Evolutionary conservation across 805 yeast species (phyloP), one percentile per base, ranked within the genome.

Genomic region (Kazachstania viticola): DNA sequence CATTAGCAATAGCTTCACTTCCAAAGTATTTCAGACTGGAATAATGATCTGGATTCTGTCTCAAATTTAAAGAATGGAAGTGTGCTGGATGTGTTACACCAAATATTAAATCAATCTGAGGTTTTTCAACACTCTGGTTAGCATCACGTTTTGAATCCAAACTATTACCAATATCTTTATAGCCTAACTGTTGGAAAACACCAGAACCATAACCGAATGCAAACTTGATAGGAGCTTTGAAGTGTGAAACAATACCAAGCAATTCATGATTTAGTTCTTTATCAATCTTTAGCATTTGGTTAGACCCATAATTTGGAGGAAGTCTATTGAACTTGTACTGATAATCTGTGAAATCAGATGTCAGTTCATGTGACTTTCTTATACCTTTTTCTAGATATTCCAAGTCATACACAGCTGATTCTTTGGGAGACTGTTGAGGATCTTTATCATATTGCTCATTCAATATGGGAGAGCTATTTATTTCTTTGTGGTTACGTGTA

Each of bases 151-250:
- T 19, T n/a, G 25, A 9, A 3, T 17, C 21, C 3, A 13, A 25
- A 9, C 51, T 42, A n/a, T n/a, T n/a, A n/a, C n/a, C n/a, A n/a
- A n/a, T n/a, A n/a, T n/a, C n/a, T n/a, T n/a, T n/a, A 40, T 70
- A 66, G n/a, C 61, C 56, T 4, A 75, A 77, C 53, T 88, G 98
- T 23, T 73, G 67, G 46, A 91, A 81, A 1, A 91, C 95, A 4
- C 95, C 95, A 6, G 94, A 80, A 2, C 98, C 98, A 55, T 88
- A 88, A 0, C 96, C 98, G 57, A 88, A 81, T 1, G 95, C 77
- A 45, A 72, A 80, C 33, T 73, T 62, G 11, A 84, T 70, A 1
- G 91, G 87, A 1, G 88, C 79, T 26, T 72, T 61, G 54, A 82
- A 82, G 28, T 64, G 60, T 56, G 69, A 56, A 24, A 78, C 45